Evolutionary conservation across 352 stramenopile genomes (phyloP), one percentile per base, ranked within the genome.

Genomic region (Globisporangium yorkense): DNA sequence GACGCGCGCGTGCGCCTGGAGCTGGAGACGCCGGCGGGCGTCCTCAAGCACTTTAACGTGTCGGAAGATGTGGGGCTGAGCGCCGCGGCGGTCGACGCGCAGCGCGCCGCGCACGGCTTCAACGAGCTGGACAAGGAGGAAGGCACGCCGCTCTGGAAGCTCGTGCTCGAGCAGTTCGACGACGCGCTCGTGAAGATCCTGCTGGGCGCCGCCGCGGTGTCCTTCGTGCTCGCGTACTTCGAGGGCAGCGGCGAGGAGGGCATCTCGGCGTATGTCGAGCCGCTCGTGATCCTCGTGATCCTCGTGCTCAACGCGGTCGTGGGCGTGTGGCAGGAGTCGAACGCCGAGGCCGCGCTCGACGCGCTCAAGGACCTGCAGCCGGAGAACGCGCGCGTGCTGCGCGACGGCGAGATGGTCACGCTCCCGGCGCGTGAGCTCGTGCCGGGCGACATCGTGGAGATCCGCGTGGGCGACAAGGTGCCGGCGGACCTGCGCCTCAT

Each of bases 121-220:
- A 97, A 97, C 54, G 90, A 96, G 62, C 71, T 97, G 47, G 87
- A 88, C 57, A 95, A 97, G 70, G 88, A 97, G 65, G 84, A 95
- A 45, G 73, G 69, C 45, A 96, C 84, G 60, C 85, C 89, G 27
- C 68, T 97, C 37, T 97, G 87, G 90, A 92, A 96, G 77, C 79
- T 99, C 8, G 94, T 99, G 65, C 67, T 99, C 33, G 96, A 99
- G 75, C 97, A 99, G 77, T 99, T 99, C 77, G 91, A 99, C 72
- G 97, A 99, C 74, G 89, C 93, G 44, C 77, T 99, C 3, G 96
- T 99, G 46, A 95, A 98, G 82, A 99, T 99, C 69, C 74, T 99
- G 47, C 77, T 99, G 18, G 89, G 86, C 9, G 97, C 98, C 1
- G 97, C 97, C 0, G 76, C 97, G 5, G 75, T 99, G 43, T 98